Evolutionary conservation across 2,329 filamentous ascomycete species (phyloP), one percentile per base, ranked within the genome.

Genomic region (Aureobasidium sp.): DNA sequence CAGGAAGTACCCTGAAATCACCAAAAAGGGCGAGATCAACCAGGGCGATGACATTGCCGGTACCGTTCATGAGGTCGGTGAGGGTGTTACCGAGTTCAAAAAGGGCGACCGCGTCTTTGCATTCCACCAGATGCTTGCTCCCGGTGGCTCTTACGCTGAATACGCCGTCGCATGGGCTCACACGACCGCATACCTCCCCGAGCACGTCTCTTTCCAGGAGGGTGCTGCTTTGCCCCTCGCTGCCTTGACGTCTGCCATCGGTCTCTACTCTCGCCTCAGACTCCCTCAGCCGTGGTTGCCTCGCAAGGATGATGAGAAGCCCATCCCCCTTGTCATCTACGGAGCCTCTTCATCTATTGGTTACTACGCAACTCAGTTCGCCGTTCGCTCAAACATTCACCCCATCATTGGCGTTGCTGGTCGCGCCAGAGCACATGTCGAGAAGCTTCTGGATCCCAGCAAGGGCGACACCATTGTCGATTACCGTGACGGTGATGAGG

Each of bases 121-220:
- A 3, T 79, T 80, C 67, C 73, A 76, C 57, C 64, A 68, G 56
- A 81, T 84, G 73, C 59, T 66, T 38, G 66, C 68, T 0, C 69
- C 74, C 0, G 62, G 72, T 30, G 82, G 82, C 2, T 74, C 71
- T 6, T 85, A 76, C 56, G 82, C 81, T 3, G 80, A 84, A 61
- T 85, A 84, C 58, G 77, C 79, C 2, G 66, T 84, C 10, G 74
- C 76, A 0, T 76, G 71, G 66, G 71, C 74, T 29, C 71, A 78
- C 59, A 79, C 79, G 0, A 81, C 79, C 0, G 81, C 83, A 61
- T 76, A 75, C 58, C 67, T 81, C 16, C 76, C 79, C 0, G 56
- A 68, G 27, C 64, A 70, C 16, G 70, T 71, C 2, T 71, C 69
- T 17, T 81, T 79, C 49, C 77, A 82, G 64, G 70, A 74, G 45